phyloP scores from a whole-genome alignment of 2,329 filamentous ascomycete genomes.

The Fusarium chaquense region DNA sequence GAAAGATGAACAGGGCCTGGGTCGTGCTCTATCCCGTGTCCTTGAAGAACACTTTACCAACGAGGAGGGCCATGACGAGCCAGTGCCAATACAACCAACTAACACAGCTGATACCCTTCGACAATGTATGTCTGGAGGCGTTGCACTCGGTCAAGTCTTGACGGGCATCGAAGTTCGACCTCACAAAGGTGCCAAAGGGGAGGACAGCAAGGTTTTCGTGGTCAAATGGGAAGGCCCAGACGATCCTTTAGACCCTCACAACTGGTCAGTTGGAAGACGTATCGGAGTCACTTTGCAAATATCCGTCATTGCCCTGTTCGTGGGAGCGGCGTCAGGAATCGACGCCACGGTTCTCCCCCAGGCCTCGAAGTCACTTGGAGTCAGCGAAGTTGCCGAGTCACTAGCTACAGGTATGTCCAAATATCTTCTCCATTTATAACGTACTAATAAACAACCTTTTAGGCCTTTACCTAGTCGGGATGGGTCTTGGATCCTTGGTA shows the following conservation, averaged over 20 bases:
- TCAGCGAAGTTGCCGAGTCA: slow-evolving; percentile 63
- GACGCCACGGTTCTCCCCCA: slow-evolving; percentile 62
- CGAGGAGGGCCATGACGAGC: not conserved
- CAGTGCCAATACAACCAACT: slow-evolving; percentile 3
- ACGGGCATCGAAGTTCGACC: slow-evolving; percentile 50
- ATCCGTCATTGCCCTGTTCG: slow-evolving; percentile 61
- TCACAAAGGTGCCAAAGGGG: slow-evolving; percentile 38
- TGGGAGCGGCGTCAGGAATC: slow-evolving; percentile 64
- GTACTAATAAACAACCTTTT: not conserved
- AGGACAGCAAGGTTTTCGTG: slow-evolving; percentile 50
- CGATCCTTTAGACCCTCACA: slow-evolving; percentile 60
- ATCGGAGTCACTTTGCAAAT: slow-evolving; percentile 57
- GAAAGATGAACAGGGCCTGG: not conserved
- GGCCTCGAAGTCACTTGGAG: slow-evolving; percentile 59
- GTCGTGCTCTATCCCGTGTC: not conserved
- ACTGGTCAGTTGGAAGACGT: slow-evolving; percentile 57
- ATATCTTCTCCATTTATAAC: fast-evolving
- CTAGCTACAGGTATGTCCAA: slow-evolving; percentile 56
- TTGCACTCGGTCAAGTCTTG: slow-evolving; percentile 47
- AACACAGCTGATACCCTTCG: slow-evolving; percentile 17
- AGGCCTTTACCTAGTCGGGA: slow-evolving; percentile 53
- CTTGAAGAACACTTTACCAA: not conserved
- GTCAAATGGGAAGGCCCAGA: slow-evolving; percentile 50
- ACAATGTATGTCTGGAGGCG: slow-evolving; percentile 22
- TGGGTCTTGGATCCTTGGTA: slow-evolving; percentile 54